Conservation (phyloP, 495 filamentous ascomycete species). For the Collariella sp. region DNA sequence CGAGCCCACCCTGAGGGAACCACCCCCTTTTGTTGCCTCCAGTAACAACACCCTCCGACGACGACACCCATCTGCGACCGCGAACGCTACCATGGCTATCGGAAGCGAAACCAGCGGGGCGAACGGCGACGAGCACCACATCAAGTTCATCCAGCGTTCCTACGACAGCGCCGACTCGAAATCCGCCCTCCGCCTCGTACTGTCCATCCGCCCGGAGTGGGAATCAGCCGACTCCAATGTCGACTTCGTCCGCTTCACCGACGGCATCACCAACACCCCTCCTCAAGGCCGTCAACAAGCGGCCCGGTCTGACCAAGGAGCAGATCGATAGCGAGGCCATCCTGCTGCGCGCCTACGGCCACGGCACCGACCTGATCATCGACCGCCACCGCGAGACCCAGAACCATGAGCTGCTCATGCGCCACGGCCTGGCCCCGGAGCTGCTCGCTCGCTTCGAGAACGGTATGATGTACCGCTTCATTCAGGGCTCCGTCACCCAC, state of each 20-base stretch:
- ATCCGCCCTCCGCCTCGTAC: constrained; percentile 69
- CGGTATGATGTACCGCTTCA: constrained; percentile 88
- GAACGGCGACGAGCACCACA: constrained; percentile 23
- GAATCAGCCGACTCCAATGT: constrained; percentile 62
- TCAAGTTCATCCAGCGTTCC: constrained; percentile 57
- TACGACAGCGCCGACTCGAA: constrained; percentile 70
- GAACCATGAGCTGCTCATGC: constrained; percentile 62
- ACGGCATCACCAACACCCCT: constrained; percentile 98
- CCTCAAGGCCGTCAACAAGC: constrained; percentile 75
- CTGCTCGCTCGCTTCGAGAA: constrained; percentile 92
- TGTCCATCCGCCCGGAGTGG: constrained; percentile 80
- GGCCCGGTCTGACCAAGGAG: constrained; percentile 63
- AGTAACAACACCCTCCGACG: neutral
- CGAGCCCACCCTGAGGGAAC: neutral
- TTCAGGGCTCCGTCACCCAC: constrained; percentile 67
- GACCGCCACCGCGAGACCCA: constrained; percentile 80
- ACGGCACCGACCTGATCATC: constrained; percentile 90
- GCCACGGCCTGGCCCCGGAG: constrained; percentile 69
- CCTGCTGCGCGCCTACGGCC: constrained; percentile 86
- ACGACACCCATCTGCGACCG: no score
- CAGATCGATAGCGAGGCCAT: constrained; percentile 81
- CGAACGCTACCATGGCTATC: constrained; percentile 25
- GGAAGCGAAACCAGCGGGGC: constrained; percentile 19
- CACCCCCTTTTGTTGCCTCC: neutral
- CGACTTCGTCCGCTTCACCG: constrained; percentile 84